Conservation (phyloP, 2,329 filamentous ascomycete genomes). For the Cladosporium oxysporum region DNA sequence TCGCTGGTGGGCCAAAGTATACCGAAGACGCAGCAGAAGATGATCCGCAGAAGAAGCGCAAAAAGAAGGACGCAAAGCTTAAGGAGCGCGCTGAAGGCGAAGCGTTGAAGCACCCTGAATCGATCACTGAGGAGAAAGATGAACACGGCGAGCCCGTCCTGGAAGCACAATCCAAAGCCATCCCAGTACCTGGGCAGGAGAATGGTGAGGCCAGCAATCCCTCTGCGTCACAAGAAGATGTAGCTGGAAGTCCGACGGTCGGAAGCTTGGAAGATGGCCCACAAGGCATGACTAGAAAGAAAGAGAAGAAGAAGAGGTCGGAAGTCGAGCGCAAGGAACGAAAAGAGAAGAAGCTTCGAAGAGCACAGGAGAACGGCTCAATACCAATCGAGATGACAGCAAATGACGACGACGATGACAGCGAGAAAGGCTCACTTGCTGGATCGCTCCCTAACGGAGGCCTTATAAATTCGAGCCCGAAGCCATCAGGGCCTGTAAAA, state of each 20-base stretch:
- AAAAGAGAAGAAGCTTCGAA: conserved; percentile 81
- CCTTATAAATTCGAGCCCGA: conserved; percentile 28
- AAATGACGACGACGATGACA: conserved; percentile 62
- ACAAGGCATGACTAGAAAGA: conserved; percentile 64
- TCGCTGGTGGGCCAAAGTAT: conserved; percentile 83
- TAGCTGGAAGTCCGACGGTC: conserved; percentile 24
- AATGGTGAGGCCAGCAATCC: conserved; percentile 34
- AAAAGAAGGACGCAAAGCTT: conserved; percentile 62
- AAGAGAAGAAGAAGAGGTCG: conserved; percentile 93
- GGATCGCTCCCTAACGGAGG: conserved; percentile 8
- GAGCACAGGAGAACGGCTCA: conserved; percentile 83
- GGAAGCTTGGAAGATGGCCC: conserved; percentile 29
- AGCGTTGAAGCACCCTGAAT: conserved; percentile 67
- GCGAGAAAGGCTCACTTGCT: conserved; percentile 26
- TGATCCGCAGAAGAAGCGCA: conserved; percentile 52
- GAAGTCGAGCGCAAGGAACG: conserved; percentile 90
- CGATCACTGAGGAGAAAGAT: conserved; percentile 57
- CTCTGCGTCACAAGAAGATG: conserved; percentile 29
- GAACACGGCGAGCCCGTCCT: conserved; percentile 41
- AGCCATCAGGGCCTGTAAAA: conserved; percentile 46
- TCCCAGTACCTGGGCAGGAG: conserved; percentile 28
- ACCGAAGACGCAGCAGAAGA: conserved; percentile 59
- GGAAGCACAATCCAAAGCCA: conserved; percentile 18
- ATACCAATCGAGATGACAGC: conserved; percentile 80
- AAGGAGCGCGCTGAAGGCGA: conserved; percentile 73